Conservation (phyloP, 129 eudicot species). For the Oenanthe sinensis region DNA sequence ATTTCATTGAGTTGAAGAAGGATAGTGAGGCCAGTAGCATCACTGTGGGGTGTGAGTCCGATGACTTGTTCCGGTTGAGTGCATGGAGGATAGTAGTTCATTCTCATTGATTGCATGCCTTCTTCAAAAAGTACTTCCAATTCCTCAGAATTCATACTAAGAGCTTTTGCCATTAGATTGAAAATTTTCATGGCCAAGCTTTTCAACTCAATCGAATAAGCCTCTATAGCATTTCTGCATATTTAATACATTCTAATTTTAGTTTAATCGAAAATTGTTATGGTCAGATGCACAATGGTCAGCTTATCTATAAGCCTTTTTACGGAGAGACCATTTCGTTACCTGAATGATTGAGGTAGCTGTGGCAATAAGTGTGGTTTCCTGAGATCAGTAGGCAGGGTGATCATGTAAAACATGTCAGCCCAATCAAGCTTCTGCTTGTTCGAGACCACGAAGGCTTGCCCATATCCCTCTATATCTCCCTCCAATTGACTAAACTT, state of each 20-base stretch:
- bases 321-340: not conserved
- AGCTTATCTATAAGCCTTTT: not conserved
- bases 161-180: not conserved
- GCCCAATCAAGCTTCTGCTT: constrained; percentile 36
- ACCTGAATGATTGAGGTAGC: constrained; percentile 38
- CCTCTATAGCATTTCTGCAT: not conserved
- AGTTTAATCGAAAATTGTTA: too few relatives aligned
- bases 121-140: not conserved
- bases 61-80: constrained; percentile 27
- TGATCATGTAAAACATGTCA: constrained; percentile 28
- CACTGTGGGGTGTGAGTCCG: constrained; percentile 22
- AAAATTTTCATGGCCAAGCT: not conserved
- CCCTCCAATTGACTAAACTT: not conserved
- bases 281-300: too few relatives aligned
- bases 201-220: not conserved
- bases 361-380: constrained; percentile 35
- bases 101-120: constrained; percentile 12
- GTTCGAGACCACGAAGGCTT: constrained; percentile 26
- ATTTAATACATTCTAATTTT: too few relatives aligned
- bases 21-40: constrained; percentile 23
- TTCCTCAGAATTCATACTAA: not conserved
- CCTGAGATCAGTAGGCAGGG: constrained; percentile 22
- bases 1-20: too few relatives aligned
- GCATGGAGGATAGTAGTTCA: too few relatives aligned
- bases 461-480: constrained; percentile 35